Evolutionary conservation across 2,329 filamentous ascomycete species (phyloP), one percentile per base, ranked within the genome.

Genomic region (Leptographium flavum): DNA sequence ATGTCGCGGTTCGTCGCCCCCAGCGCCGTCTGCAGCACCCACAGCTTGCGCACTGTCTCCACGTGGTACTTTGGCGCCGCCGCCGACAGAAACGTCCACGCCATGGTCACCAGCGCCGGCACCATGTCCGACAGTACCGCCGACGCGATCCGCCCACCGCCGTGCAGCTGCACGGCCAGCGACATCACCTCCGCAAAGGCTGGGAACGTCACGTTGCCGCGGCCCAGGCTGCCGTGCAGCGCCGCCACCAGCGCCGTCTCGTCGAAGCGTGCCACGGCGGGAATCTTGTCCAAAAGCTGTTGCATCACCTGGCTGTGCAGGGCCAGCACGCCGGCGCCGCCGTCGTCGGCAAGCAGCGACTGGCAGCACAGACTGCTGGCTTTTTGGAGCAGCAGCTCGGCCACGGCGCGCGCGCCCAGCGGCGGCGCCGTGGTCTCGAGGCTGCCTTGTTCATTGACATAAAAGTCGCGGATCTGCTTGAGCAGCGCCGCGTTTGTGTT

Each of bases 41-140:
- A 94, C 33, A 98, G 66, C 53, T 79, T 82, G 47, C 84, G 79
- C 9, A 93, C 85, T 17, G 87, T 81, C 64, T 98, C 93, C 28
- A 98, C 88, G 57, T 96, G 92, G 53, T 90, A 93, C 57, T 94
- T 94, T 0, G 88, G 87, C 50, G 81, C 80, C 13, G 79, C 71
- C n/a, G 85, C 81, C 1, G 87, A 84, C 33, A 98, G 64, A 55
- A 85, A 87, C 5, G 67, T 61, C 92, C 92, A 98, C 0, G 90
- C 71, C 46, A 81, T 74, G 2, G 69, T 68, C 15, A 92, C 79
- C 21, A 96, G 65, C 25, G 75, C 70, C 19, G 76, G 70, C 5
- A 90, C 74, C 9, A 94, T 63, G 45, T 66, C 70, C 45, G 70
- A 81, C 42, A 81, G 57, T 22, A 78, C 70, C n/a, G 62, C 55